A percentile compares a stretch with the other conserved stretches of the same genome.
phyloP scores from a whole-genome alignment of 768 basidiomycete genomes.

The Xerocomellus chrysenteron region DNA sequence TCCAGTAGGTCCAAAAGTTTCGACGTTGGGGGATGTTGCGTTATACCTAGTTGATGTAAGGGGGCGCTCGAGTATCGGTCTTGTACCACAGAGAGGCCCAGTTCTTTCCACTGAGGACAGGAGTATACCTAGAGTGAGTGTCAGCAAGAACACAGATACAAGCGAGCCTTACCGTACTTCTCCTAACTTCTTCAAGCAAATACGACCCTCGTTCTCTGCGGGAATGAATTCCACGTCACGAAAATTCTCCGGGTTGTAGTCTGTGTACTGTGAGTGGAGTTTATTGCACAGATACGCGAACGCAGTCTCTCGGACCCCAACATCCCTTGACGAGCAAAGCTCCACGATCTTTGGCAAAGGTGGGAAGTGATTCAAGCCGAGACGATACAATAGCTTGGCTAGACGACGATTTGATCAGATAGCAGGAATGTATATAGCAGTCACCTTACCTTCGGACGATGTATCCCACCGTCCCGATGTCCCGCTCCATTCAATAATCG shows the following conservation, averaged over 20 bases:
- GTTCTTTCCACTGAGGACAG: constrained; percentile 55
- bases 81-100: constrained; percentile 70
- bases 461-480: constrained; percentile 68
- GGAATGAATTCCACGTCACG: constrained; percentile 72
- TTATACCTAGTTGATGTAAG: constrained; percentile 58
- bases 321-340: constrained; percentile 58
- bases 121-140: constrained; percentile 55
- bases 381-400: constrained; percentile 70
- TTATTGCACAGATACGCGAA: constrained; percentile 80
- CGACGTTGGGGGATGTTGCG: constrained; percentile 58
- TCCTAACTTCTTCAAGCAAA: constrained; percentile 54
- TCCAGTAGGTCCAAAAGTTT: constrained; percentile 56
- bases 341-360: constrained; percentile 60
- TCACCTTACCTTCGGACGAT: constrained; percentile 74
- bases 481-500: constrained; percentile 80
- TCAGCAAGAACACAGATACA: background rate
- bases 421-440: background rate
- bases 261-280: constrained; percentile 50
- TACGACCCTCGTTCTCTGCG: constrained; percentile 48
- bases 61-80: constrained; percentile 47
- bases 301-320: constrained; percentile 49
- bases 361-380: constrained; percentile 66
- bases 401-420: background rate
- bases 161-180: constrained; percentile 44
- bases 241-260: constrained; percentile 53